Evolutionary conservation across 495 filamentous ascomycete species (phyloP), one percentile per base, ranked within the genome.

Genomic region (Venustampulla echinocandica): DNA sequence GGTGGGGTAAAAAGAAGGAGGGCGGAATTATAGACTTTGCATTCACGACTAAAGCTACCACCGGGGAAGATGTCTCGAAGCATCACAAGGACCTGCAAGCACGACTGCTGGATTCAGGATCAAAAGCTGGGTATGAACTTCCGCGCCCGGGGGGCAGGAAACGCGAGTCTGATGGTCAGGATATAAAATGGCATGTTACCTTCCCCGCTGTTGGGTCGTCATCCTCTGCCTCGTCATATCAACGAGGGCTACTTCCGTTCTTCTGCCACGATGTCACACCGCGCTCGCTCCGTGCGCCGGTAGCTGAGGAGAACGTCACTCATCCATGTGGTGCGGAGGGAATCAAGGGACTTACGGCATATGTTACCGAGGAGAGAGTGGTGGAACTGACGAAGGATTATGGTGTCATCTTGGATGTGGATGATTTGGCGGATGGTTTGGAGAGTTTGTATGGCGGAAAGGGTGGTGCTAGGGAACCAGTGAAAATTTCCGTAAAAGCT

Each of bases 191-290:
- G 76, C 61, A 59, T 1, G 68, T 72, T 24, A 71, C 74, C 10
- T 69, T 70, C 44, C 74, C 75, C 3, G 47, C 43, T n/a, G 50
- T 58, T 20, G 20, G 6, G 17, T 7, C 6, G 10, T 53, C 48
- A 10, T 55, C 53, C 5, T 42, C 47, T 28, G 34, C 6, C 11
- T 53, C 48, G 10, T 55, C 53, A 6, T 42, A 48, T 28, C 36
- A 17, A 49, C 33, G 53, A 21, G 58, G 55, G 7, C 61, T 58
- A 43, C 55, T 73, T 7, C 76, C 77, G 10, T 80, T 80, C 46
- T 80, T 72, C 66, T 77, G 75, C 48, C 58, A 76, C 24, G 77
- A 81, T 52, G 57, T 73, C 5, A 78, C 75, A 44, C 52, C 60
- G 14, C 52, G 76, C 11, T 41, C 53, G 3, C 39, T 67, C 11